phyloP scores from a whole-genome alignment of 257 asterid genomes.

The Ilex asprella region DNA sequence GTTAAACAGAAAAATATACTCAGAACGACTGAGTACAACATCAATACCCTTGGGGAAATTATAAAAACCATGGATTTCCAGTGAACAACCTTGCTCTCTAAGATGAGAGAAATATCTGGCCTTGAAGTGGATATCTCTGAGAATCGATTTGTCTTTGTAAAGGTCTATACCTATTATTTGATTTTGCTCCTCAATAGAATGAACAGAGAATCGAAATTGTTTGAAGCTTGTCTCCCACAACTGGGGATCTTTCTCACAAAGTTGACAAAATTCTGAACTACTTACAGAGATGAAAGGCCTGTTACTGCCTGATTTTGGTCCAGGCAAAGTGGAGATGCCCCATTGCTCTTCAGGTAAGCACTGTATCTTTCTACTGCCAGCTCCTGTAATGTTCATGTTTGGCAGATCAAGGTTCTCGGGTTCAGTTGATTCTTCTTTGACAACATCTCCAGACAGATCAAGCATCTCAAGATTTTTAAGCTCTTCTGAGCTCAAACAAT shows the following conservation, averaged over 20 bases:
- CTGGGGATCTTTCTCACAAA: not conserved
- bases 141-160: not conserved
- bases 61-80: not conserved
- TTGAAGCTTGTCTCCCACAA: not conserved
- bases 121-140: not conserved
- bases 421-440: constrained; percentile 3
- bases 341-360: not conserved
- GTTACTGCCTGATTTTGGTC: not conserved
- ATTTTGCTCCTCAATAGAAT: not conserved
- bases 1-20: not conserved
- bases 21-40: not conserved
- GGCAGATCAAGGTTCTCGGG: constrained; percentile 1
- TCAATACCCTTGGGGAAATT: not conserved
- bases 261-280: constrained; percentile 4
- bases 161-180: not conserved
- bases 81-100: not conserved
- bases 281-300: not conserved
- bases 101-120: constrained; percentile 1
- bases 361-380: not conserved
- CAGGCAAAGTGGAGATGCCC: not conserved
- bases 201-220: not conserved
- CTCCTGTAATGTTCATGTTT: not conserved
- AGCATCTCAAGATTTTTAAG: not conserved
- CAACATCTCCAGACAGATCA: not conserved
- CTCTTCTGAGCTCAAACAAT: not conserved